These are phyloP conservation scores for Croton setiger DNA, from an alignment of 441 rosid species.

Conservation along the genomic window DNA sequence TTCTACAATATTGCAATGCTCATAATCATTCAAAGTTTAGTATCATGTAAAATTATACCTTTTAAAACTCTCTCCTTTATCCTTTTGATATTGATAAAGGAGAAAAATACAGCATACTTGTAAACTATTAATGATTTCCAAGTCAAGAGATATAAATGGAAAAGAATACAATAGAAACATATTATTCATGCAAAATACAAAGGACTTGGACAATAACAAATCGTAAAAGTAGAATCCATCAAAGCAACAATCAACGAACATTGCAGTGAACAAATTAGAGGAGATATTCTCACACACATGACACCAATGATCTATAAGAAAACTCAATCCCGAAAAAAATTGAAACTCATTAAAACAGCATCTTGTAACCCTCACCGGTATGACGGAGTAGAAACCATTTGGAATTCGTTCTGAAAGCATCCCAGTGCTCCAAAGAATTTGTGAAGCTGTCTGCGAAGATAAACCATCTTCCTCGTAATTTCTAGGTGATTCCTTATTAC, in stretches of 20 bases:
- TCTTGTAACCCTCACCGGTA: slow-evolving; percentile 53
- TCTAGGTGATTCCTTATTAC: slow-evolving; percentile 56
- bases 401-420: slow-evolving; percentile 81
- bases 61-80: not conserved
- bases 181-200: not conserved
- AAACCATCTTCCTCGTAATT: slow-evolving; percentile 59
- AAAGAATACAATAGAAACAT: not conserved
- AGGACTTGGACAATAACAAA: not conserved
- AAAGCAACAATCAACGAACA: not conserved
- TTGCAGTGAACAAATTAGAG: not conserved
- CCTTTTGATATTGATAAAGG: not conserved
- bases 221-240: not conserved
- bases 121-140: not conserved
- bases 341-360: not conserved
- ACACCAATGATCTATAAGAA: not conserved
- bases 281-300: too few relatives aligned
- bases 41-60: not conserved
- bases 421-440: slow-evolving; percentile 92
- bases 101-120: not conserved
- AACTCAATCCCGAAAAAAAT: not conserved
- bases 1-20: not conserved
- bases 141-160: not conserved
- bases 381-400: slow-evolving; percentile 89
- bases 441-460: slow-evolving; percentile 75
- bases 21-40: not conserved